Base-by-base conservation (phyloP, 1,284 basidiomycete genomes). In the Coriolopsis trogii region DNA sequence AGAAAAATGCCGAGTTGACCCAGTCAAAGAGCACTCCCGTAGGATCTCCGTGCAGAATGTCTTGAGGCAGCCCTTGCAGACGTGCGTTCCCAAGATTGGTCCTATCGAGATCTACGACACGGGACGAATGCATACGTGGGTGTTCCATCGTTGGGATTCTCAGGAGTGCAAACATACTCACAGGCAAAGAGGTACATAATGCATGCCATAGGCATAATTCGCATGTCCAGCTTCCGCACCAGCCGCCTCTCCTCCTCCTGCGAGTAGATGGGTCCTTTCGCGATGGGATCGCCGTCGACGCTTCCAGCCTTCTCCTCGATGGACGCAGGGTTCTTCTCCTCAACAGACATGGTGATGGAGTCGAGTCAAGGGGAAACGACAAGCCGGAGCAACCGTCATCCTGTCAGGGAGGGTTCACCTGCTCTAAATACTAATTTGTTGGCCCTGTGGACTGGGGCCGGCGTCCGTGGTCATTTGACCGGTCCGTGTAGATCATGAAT, bases 71-170 rank as follows among this genome's bases (percentile, higher is more conserved):
- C 2, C 84, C 84, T 67, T 87, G 87, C 31, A 91, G 70, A 38
- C 87, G 78, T 34, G 89, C 89, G 64, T 91, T 91, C 12, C 89
- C 88, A 34, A 91, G 63, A 61, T 90, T 91, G 2, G 84, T 82
- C 39, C 89, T 78, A 65, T 90, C 88, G 42, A 91, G 73, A 62
- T 83, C 87, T 89, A 56, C n/a, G 38, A 8, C 3, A 15, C 26
- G 20, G n/a, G n/a, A n/a, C n/a, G n/a, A n/a, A n/a, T n/a, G n/a
- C n/a, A n/a, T n/a, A n/a, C n/a, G n/a, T n/a, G n/a, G n/a, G n/a
- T n/a, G n/a, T n/a, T n/a, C n/a, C n/a, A 38, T 21, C 18, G 2
- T 13, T 7, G 18, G 21, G 6, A 4, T 16, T 18, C n/a, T 12
- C 6, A 12, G 20, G n/a, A 6, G 21, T 49, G 10, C 29, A 21